Base-by-base conservation (phyloP, 148 eudicot species). In the Arctostaphylos glauca region DNA sequence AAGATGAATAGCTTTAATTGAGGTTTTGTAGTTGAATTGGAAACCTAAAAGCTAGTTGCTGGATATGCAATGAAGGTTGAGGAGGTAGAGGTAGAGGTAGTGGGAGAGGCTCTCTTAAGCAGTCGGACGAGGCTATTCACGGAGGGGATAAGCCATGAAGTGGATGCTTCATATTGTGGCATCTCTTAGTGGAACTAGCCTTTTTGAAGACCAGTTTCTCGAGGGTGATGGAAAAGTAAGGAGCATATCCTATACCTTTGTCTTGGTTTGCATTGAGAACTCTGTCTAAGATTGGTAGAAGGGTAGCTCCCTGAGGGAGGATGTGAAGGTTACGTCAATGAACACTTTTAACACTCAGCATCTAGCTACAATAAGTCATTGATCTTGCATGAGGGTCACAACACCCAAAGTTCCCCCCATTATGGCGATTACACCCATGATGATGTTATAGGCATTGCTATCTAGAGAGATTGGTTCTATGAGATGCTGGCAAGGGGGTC, bases 341-440 rank as follows among this genome's bases (percentile, higher is more conserved):
- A 8, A 52, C 38, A 31, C 38, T 31, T 31, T 31, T 31, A 31
- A 31, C 0, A 31, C 38, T 31, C 38, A 13, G 54, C 54, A 52
- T 52, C 54, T 52, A 52, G 54, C 54, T 52, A 52, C 54, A 52
- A 31, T 31, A 31, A 52, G 54, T 52, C 54, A 52, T 52, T 52
- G 54, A 8, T 52, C 54, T 52, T 7, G 12, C 14, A 52, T 3
- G 54, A 52, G 14, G 14, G 54, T 66, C 41, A 66, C 13, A 10
- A 64, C 68, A 64, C 68, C 68, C 14, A 64, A 64, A 14, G 21
- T 64, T 13, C 68, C 68, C 38, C 68, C 68, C 68, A 64, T 64
- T 13, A 7, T 4, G 21, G 3, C 38, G 9, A 3, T 64, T 7
- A 4, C 10, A n/a, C 41, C 71, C 2, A 10, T 66, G 68, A 62